Evolutionary conservation across 2,329 filamentous ascomycete species (phyloP).

Genomic region (Nannizzia gypsea): DNA sequence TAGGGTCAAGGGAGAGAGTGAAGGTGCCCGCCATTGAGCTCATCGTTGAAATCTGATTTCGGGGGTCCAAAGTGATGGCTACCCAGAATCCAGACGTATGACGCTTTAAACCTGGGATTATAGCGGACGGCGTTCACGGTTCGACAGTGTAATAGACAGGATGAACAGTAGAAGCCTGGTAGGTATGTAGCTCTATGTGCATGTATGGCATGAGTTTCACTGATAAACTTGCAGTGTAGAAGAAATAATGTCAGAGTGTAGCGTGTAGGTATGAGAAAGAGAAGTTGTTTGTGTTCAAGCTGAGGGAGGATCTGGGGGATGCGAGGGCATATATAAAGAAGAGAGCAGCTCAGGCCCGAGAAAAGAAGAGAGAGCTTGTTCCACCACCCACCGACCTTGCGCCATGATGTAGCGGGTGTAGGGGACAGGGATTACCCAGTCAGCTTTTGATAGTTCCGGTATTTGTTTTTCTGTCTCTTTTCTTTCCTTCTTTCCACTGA

Average conservation of each 20-base stretch:
- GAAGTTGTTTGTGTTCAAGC: not conserved
- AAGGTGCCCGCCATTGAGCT: constrained; percentile 4
- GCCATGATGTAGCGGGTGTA: constrained; percentile 5
- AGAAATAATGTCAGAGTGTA: not conserved
- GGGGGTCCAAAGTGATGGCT: not conserved
- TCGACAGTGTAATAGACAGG: not conserved
- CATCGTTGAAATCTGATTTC: not conserved
- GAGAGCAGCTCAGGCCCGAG: constrained; percentile 1
- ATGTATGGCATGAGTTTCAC: constrained; percentile 1
- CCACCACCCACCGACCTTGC: constrained; percentile 3
- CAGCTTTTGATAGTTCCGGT: not conserved
- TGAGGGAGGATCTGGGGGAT: constrained; percentile 1
- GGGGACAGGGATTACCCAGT: constrained; percentile 1
- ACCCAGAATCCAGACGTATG: not conserved
- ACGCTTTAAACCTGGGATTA: not conserved
- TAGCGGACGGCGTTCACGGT: not conserved
- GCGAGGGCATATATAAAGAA: not conserved
- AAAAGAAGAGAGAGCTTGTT: constrained; percentile 1
- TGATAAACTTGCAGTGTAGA: not conserved
- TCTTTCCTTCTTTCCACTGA: not conserved
- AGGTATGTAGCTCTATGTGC: not conserved
- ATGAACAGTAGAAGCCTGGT: not conserved
- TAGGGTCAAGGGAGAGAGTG: not conserved
- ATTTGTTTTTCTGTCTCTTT: not conserved
- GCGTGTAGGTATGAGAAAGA: not conserved